Evolutionary conservation across 208 protist genomes (phyloP).

Genomic region (Sergeia podlipaevii): DNA sequence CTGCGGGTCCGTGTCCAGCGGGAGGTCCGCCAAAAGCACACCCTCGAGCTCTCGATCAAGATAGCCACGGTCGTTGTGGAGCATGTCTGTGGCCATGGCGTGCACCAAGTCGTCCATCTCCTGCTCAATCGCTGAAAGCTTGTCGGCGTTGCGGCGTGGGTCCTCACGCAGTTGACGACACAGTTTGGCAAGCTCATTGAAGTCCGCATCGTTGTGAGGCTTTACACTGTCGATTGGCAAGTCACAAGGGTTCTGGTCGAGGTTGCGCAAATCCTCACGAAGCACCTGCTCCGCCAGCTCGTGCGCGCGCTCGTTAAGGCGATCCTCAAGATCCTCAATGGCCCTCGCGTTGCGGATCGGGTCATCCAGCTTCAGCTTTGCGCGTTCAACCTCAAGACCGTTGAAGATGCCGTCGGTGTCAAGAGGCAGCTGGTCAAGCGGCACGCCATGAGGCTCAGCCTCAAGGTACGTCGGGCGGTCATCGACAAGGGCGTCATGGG

Average conservation of each 20-base stretch:
- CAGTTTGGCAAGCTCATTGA: slow-evolving; percentile 33
- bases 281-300: slow-evolving; percentile 56
- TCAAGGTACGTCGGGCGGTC: slow-evolving; percentile 52
- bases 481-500: slow-evolving; percentile 34
- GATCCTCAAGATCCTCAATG: slow-evolving; percentile 56
- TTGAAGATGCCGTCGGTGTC: slow-evolving; percentile 58
- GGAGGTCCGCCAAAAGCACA: slow-evolving; percentile 39
- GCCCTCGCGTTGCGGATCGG: slow-evolving; percentile 35
- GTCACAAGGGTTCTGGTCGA: slow-evolving; percentile 33
- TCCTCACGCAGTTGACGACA: slow-evolving; percentile 49
- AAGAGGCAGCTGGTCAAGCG: slow-evolving; percentile 46
- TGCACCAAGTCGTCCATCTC: slow-evolving; percentile 52
- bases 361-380: slow-evolving; percentile 57
- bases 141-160: slow-evolving; percentile 39
- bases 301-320: slow-evolving; percentile 55
- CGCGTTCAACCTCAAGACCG: slow-evolving; percentile 60
- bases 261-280: slow-evolving; percentile 41
- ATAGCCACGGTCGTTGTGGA: slow-evolving; percentile 49
- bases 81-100: slow-evolving; percentile 36
- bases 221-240: slow-evolving; percentile 46
- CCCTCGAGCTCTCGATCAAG: slow-evolving; percentile 63
- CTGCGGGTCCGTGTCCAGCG: slow-evolving; percentile 37
- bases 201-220: slow-evolving; percentile 58
- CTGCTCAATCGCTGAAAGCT: slow-evolving; percentile 35
- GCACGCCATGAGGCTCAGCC: slow-evolving; percentile 43